Base-by-base conservation (phyloP, 2,329 filamentous ascomycete genomes). In the Colletotrichum camelliae region DNA sequence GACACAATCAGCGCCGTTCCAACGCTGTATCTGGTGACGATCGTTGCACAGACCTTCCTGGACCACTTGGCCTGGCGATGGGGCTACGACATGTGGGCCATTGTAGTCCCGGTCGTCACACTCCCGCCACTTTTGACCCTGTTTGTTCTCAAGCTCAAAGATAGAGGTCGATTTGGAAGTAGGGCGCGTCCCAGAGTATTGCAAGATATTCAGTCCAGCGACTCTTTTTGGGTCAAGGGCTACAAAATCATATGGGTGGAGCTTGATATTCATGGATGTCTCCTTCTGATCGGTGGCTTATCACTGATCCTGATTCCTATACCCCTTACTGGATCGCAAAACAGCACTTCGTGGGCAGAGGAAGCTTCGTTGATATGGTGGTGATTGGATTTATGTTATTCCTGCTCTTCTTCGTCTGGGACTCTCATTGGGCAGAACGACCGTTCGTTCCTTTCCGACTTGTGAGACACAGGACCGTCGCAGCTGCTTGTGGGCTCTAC, bases 41-140 rank as follows among this genome's bases (percentile, higher is more conserved):
- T 70, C 37, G 57, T 70, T 2, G 84, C 80, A 10, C 80, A 86
- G 7, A 79, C 77, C 6, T 79, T 87, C 12, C 80, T 86, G 2
- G 78, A 81, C 4, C 78, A 85, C 70, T 82, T 84, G 0, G 82
- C 82, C 2, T 87, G 85, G 86, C 81, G 86, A 35, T 86, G 85
- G 85, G 85, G 84, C 7, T 86, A 84, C 72, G 85, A 83, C 8
- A 84, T 85, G 79, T 87, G 85, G 85, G 83, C 85, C 3, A 82
- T 86, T 29, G 81, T 86, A 29, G 77, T 85, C 1, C 85, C 85
- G 0, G 78, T 83, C 37, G 43, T 21, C 15, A 7, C 43, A 18
- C 43, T 52, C 13, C 43, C 43, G 13, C 43, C 21, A 12, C 43
- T 52, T 18, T 18, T 52, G 43, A 52, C 43, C 7, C 21, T 52